Percentiles rank a stretch among this genome's conserved stretches.
phyloP scores from a whole-genome alignment of 148 eudicot genomes.

The Pharnaceum exiguum region DNA sequence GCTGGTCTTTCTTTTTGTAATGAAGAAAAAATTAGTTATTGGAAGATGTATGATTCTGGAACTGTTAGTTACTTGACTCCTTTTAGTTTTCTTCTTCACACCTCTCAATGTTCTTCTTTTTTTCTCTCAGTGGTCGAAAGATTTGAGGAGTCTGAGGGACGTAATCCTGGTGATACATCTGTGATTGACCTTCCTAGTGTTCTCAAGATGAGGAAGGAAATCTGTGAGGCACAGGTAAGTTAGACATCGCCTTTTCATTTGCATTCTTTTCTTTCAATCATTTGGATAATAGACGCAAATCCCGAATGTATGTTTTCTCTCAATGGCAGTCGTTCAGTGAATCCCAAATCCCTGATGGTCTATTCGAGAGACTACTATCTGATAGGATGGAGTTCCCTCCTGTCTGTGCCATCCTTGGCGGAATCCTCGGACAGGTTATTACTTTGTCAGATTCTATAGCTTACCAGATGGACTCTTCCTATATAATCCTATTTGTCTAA shows the following conservation, averaged over 20 bases:
- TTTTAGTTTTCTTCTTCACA: not conserved
- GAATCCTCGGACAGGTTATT: slow-evolving; percentile 92
- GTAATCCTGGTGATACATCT: slow-evolving; percentile 61
- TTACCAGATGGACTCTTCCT: not conserved
- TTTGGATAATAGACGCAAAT: not conserved
- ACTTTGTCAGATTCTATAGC: not conserved
- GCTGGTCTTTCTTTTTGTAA: too few relatives aligned
- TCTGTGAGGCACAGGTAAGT: slow-evolving; percentile 61
- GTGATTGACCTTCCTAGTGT: slow-evolving; percentile 64
- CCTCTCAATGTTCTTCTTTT: not conserved
- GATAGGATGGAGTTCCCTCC: slow-evolving; percentile 79
- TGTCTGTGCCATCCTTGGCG: slow-evolving; percentile 90
- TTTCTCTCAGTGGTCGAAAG: slow-evolving; percentile 62
- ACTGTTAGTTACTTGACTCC: too few relatives aligned
- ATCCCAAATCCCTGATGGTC: slow-evolving; percentile 79
- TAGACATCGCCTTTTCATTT: not conserved
- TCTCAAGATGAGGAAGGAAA: slow-evolving; percentile 65
- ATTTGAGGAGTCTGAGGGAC: slow-evolving; percentile 71
- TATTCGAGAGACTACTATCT: slow-evolving; percentile 64
- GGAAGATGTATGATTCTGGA: too few relatives aligned
- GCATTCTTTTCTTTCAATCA: not conserved
- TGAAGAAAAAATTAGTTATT: too few relatives aligned
- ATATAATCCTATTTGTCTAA: not conserved
- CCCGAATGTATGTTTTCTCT: not conserved
- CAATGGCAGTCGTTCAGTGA: slow-evolving; percentile 57